Conservation (phyloP, 2,329 filamentous ascomycete species). For the Calcarisporium arbuscula region DNA sequence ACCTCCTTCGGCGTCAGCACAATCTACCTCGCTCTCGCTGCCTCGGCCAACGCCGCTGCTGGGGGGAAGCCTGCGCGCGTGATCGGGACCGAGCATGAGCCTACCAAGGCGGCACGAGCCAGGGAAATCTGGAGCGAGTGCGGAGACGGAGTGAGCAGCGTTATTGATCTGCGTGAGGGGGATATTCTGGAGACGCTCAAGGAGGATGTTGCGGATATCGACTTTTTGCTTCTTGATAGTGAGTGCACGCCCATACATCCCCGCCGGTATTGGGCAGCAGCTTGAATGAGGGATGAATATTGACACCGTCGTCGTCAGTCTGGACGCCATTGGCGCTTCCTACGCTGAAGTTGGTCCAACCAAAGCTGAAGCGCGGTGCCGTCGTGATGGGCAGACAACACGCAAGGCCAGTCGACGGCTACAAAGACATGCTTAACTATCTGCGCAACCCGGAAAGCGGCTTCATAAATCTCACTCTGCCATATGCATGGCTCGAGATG, state of each 20-base stretch:
- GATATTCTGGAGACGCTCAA: constrained; percentile 50
- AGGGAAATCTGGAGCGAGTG: constrained; percentile 46
- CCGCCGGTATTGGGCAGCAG: background rate
- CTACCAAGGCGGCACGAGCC: constrained; percentile 43
- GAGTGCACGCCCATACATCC: too few relatives aligned
- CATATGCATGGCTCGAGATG: constrained; percentile 25
- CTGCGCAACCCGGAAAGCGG: constrained; percentile 38
- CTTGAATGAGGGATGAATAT: background rate
- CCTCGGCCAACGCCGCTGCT: constrained; percentile 36
- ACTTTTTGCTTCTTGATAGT: constrained; percentile 59
- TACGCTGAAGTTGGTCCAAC: constrained; percentile 41
- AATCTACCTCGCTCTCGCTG: constrained; percentile 55
- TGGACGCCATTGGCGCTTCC: constrained; percentile 51
- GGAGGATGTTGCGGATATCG: constrained; percentile 34
- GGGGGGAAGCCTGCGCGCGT: constrained; percentile 24
- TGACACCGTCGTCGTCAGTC: too few relatives aligned
- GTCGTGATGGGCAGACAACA: constrained; percentile 47
- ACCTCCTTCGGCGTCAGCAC: constrained; percentile 58
- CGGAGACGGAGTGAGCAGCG: constrained; percentile 40
- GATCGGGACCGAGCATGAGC: constrained; percentile 56
- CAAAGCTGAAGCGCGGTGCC: constrained; percentile 38
- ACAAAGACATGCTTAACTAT: constrained; percentile 42
- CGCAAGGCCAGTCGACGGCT: constrained; percentile 28
- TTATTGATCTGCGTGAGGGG: constrained; percentile 52
- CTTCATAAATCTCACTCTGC: constrained; percentile 35